These are phyloP conservation scores for Usnea hakonensis DNA, from an alignment of 495 filamentous ascomycete species.

Conservation along the genomic window DNA sequence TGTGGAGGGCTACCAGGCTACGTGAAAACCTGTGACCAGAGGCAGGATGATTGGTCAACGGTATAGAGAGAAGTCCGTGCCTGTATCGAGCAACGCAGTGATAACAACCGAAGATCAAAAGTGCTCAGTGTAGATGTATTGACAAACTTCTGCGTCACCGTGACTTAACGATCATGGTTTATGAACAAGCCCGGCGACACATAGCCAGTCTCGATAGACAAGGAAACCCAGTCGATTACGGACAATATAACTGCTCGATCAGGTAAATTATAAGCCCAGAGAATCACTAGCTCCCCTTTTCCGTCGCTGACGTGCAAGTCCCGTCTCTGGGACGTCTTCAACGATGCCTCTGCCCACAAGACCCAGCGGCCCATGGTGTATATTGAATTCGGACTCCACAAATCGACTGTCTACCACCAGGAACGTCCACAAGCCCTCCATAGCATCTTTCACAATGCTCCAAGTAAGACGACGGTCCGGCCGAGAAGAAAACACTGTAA, in stretches of 20 bases:
- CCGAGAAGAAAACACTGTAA: neutral
- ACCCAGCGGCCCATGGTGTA: neutral
- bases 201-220: neutral
- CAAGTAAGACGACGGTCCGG: slow-evolving; percentile 1
- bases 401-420: neutral
- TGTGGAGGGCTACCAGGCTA: slow-evolving; percentile 34
- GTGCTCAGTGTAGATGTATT: neutral
- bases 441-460: neutral
- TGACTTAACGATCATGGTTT: neutral
- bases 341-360: slow-evolving; percentile 5
- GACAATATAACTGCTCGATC: neutral
- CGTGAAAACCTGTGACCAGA: neutral
- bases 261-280: neutral
- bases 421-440: neutral
- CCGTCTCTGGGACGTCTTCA: neutral
- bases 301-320: neutral
- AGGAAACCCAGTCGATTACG: neutral
- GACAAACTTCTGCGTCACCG: neutral
- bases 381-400: slow-evolving; percentile 2
- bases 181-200: neutral
- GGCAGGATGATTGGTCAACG: neutral
- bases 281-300: neutral
- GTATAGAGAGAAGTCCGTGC: neutral
- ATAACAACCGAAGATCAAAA: neutral
- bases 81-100: too few relatives aligned